Evolutionary conservation across 2,329 filamentous ascomycete genomes (phyloP).

Genomic region (Colletotrichum acutatum): DNA sequence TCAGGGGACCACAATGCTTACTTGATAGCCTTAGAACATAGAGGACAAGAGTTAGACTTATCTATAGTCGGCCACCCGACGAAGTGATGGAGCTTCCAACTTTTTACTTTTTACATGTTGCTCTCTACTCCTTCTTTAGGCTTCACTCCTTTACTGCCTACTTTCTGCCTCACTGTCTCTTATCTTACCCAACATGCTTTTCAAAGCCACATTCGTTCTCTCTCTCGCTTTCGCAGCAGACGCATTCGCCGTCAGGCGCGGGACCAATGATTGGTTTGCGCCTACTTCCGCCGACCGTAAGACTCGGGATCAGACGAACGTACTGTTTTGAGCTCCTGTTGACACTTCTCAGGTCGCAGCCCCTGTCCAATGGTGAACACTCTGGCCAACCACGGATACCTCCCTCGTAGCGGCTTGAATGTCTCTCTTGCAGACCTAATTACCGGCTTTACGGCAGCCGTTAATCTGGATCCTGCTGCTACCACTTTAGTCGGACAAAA

Average conservation of each 20-base stretch:
- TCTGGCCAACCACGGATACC: constrained; percentile 40
- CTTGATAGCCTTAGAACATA: not conserved
- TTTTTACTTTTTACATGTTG: not conserved
- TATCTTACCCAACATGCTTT: constrained; percentile 12
- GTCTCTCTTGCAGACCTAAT: constrained; percentile 34
- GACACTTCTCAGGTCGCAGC: constrained; percentile 27
- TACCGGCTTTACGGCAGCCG: constrained; percentile 32
- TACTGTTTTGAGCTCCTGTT: not conserved
- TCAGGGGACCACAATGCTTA: not conserved
- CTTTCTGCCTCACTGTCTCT: not conserved
- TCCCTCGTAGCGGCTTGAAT: constrained; percentile 35
- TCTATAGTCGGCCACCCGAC: not conserved
- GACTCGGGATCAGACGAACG: not conserved
- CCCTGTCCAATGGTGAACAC: constrained; percentile 42
- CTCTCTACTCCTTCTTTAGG: not conserved
- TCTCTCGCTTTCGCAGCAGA: constrained; percentile 16
- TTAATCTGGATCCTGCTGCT: constrained; percentile 36
- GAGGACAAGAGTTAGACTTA: not conserved
- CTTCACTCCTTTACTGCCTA: not conserved
- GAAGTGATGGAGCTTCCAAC: too few species aligned
- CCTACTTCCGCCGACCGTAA: constrained; percentile 28
- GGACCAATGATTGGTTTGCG: constrained; percentile 25
- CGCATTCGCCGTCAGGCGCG: constrained; percentile 14
- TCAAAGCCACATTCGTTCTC: constrained; percentile 7
- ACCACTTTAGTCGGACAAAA: constrained; percentile 19